A percentile compares a stretch with the other conserved stretches of the same genome.
These are phyloP conservation scores for Exsudoporus frostii DNA, from an alignment of 768 basidiomycete species.

Conservation along the genomic window DNA sequence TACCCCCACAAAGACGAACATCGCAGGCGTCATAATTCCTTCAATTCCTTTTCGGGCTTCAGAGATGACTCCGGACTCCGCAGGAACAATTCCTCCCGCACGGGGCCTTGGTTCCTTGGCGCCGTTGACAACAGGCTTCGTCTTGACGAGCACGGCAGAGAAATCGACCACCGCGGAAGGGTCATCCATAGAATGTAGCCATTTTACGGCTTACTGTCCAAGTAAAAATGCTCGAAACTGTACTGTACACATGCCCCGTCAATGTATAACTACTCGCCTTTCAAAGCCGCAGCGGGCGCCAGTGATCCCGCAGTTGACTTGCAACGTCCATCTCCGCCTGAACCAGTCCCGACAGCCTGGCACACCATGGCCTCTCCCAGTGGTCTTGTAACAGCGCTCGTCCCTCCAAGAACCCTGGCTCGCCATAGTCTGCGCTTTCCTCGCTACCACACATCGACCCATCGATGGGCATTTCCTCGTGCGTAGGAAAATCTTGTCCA, in stretches of 20 bases:
- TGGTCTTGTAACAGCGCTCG: constrained; percentile 41
- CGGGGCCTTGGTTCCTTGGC: constrained; percentile 23
- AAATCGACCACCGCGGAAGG: constrained; percentile 25
- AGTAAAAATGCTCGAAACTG: not conserved
- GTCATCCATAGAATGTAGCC: constrained; percentile 25
- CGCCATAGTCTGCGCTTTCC: not conserved
- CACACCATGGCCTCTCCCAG: constrained; percentile 6
- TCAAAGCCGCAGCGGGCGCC: constrained; percentile 60
- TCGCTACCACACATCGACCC: not conserved
- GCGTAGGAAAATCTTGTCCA: not conserved
- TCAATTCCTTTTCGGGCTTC: constrained; percentile 23
- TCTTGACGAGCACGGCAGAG: constrained; percentile 26
- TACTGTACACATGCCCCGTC: not conserved
- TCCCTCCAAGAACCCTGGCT: constrained; percentile 46
- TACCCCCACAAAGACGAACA: constrained; percentile 2
- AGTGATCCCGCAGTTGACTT: constrained; percentile 53
- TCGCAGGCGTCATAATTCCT: constrained; percentile 28
- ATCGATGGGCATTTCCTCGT: not conserved
- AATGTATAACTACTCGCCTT: not conserved
- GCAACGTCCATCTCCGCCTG: constrained; percentile 64
- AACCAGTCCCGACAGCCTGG: constrained; percentile 31
- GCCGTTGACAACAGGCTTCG: constrained; percentile 15
- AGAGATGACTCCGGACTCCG: constrained; percentile 16
- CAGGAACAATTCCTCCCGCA: constrained; percentile 17
- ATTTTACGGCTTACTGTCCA: constrained; percentile 2